Evolutionary conservation across 768 basidiomycete genomes (phyloP).

Genomic region (Termitomyces sp.): DNA sequence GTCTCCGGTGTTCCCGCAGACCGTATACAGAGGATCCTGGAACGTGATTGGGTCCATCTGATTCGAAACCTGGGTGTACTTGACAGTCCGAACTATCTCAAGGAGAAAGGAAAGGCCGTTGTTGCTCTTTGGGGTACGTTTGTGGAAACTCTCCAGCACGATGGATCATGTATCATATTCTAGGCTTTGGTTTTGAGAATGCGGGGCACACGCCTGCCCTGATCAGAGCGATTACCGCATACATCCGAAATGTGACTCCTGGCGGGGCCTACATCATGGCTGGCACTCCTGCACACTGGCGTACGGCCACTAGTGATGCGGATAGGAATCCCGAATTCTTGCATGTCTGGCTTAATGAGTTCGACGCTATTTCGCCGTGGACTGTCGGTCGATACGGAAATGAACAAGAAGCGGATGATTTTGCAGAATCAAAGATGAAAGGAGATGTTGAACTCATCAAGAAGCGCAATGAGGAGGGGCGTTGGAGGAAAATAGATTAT

Average conservation of each 20-base stretch:
- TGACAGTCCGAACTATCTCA: constrained; percentile 69
- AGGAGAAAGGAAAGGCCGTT: constrained; percentile 64
- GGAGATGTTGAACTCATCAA: constrained; percentile 58
- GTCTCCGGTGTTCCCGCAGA: constrained; percentile 72
- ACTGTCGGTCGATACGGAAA: constrained; percentile 66
- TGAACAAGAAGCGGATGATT: constrained; percentile 56
- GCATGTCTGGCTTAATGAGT: constrained; percentile 68
- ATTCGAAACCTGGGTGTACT: constrained; percentile 53
- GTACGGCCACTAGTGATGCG: constrained; percentile 62
- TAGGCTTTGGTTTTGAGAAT: constrained; percentile 66
- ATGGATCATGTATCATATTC: neutral
- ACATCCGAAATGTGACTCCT: constrained; percentile 57
- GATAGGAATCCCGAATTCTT: constrained; percentile 63
- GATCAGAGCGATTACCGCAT: constrained; percentile 47
- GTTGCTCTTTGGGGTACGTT: constrained; percentile 64
- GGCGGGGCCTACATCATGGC: constrained; percentile 73
- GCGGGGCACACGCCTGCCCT: constrained; percentile 56
- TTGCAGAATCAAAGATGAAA: constrained; percentile 56
- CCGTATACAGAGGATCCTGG: constrained; percentile 58
- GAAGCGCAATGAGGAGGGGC: constrained; percentile 35
- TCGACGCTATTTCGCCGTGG: constrained; percentile 82
- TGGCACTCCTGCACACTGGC: constrained; percentile 71
- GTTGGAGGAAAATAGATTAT: constrained; percentile 59
- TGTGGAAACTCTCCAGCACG: neutral
- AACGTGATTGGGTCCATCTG: constrained; percentile 73